Evolutionary conservation across 208 protist genomes (phyloP).

Genomic region (Trypanosoma cruzi): DNA sequence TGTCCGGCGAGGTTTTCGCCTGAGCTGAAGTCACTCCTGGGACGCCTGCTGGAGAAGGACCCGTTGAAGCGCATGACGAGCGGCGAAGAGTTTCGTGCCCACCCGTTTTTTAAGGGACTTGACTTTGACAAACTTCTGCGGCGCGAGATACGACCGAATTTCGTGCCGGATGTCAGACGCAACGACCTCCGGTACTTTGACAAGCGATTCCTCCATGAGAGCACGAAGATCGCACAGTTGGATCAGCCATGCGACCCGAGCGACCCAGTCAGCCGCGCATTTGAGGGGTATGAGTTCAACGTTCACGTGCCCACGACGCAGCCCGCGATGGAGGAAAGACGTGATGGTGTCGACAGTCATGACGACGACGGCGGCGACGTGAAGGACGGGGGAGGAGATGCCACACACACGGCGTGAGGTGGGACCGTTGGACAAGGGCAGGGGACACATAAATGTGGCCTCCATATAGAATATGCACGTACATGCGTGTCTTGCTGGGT

Average conservation of each 20-base stretch:
- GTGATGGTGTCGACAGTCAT: neutral
- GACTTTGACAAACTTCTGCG: constrained; percentile 63
- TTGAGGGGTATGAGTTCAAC: constrained; percentile 28
- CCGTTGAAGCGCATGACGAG: constrained; percentile 31
- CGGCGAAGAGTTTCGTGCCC: constrained; percentile 41
- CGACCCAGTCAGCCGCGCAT: constrained; percentile 20
- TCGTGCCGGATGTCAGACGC: constrained; percentile 21
- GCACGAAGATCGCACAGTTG: constrained; percentile 17
- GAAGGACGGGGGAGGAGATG: too few relatives aligned
- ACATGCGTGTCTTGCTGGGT: too few relatives aligned
- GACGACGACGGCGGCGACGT: neutral
- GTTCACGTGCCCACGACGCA: neutral
- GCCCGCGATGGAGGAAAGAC: neutral
- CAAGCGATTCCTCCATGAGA: constrained; percentile 27
- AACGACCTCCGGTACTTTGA: constrained; percentile 31
- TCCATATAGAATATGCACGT: too few relatives aligned
- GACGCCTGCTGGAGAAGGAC: constrained; percentile 65
- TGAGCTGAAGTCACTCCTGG: constrained; percentile 46
- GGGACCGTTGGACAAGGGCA: neutral
- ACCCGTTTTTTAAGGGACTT: constrained; percentile 68
- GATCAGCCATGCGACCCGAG: constrained; percentile 27
- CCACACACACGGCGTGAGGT: neutral
- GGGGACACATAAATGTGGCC: too few relatives aligned
- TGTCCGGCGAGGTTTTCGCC: constrained; percentile 42
- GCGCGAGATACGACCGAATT: constrained; percentile 35